phyloP scores from a whole-genome alignment of 2,329 filamentous ascomycete species.

The Trichoderma sp. region DNA sequence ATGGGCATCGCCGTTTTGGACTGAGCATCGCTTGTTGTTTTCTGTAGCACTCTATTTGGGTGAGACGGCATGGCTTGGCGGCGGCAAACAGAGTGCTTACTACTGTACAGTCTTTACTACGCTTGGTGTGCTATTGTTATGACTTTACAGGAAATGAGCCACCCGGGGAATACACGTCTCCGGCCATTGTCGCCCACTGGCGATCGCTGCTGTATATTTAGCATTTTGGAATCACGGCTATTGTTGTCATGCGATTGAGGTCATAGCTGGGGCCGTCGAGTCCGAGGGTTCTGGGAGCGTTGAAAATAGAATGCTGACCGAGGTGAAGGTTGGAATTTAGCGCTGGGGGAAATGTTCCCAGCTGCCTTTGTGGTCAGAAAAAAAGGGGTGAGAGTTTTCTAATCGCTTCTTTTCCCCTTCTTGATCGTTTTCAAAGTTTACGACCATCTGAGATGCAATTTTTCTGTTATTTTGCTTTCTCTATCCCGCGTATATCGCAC shows the following conservation, averaged over 20 bases:
- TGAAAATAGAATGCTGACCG: conserved; percentile 17
- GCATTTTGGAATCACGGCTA: not conserved
- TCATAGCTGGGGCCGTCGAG: not conserved
- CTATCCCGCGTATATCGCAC: not conserved
- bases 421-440: not conserved
- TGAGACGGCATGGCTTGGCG: not conserved
- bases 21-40: not conserved
- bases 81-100: not conserved
- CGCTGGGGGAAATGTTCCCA: not conserved
- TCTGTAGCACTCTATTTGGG: not conserved
- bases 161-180: not conserved
- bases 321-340: not conserved
- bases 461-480: not conserved
- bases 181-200: not conserved
- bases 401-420: not conserved
- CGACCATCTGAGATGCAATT: not conserved
- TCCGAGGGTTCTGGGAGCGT: not conserved
- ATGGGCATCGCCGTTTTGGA: not conserved
- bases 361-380: not conserved
- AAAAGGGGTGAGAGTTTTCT: not conserved
- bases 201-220: not conserved
- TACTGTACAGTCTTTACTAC: not conserved
- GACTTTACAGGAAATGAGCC: not conserved
- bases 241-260: conserved; percentile 1
- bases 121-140: not conserved